Conservation (phyloP, 176 grass and related monocot species). For the Guadua angustifolia region DNA sequence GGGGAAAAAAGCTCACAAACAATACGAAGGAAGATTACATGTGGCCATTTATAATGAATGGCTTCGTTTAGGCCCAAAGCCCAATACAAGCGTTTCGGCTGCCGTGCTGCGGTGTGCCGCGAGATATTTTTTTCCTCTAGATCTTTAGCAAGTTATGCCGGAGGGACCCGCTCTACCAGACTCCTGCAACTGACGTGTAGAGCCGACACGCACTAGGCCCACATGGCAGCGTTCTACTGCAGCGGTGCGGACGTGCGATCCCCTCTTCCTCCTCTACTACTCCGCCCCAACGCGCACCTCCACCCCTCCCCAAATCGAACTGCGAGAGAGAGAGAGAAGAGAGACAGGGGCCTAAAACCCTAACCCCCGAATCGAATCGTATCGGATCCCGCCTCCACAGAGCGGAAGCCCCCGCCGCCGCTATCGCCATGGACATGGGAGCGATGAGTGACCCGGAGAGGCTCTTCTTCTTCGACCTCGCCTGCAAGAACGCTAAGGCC, state of each 20-base stretch:
- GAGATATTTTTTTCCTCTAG: slow-evolving; percentile 29
- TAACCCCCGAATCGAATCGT: slow-evolving; percentile 34
- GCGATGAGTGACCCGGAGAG: slow-evolving; percentile 60
- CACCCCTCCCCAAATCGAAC: slow-evolving; percentile 20
- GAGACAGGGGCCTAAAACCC: slow-evolving; percentile 46
- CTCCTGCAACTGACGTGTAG: background rate
- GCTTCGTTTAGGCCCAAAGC: background rate
- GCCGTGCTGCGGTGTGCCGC: background rate
- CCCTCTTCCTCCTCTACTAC: background rate
- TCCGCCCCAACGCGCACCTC: slow-evolving; percentile 15
- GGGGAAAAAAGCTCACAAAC: no score
- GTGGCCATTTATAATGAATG: no score
- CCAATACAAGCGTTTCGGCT: background rate
- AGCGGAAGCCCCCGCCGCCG: background rate
- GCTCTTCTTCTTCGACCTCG: slow-evolving; percentile 76
- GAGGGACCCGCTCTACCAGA: background rate
- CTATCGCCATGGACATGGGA: slow-evolving; percentile 58
- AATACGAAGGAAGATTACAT: no score
- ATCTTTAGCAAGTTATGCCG: slow-evolving; percentile 8
- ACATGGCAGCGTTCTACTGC: background rate
- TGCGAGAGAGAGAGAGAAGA: background rate
- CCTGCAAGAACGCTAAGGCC: slow-evolving; percentile 64
- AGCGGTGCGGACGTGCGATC: slow-evolving; percentile 19
- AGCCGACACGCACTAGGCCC: background rate
- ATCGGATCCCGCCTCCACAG: slow-evolving; percentile 41